Evolutionary conservation across 164 flowering plant genomes (phyloP), one percentile per base, ranked within the genome.

Genomic region (Vitis cinerea): DNA sequence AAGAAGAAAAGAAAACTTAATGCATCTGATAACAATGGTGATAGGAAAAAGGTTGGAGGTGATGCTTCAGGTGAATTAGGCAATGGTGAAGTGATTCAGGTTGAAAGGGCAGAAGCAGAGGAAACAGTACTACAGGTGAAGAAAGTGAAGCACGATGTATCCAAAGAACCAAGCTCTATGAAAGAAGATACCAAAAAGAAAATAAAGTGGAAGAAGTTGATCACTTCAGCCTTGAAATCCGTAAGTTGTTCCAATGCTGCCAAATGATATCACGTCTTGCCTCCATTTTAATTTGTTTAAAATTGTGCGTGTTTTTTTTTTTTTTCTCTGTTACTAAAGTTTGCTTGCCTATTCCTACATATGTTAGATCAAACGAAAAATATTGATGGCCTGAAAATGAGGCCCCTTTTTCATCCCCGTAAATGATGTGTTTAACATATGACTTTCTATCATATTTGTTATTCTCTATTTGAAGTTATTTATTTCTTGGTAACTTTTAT

Each of bases 171-270:
- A 62, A 69, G 31, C 30, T 5, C 67, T 56, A 10, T 58, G 3
- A 57, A 76, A 55, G 80, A 77, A 48, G 72, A 65, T 56, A 19
- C 11, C 3, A 69, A 70, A 29, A 79, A 75, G 79, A 84, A 85
- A 62, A 81, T 90, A 66, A 91, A 93, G 72, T 93, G 94, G 99
- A 95, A 90, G 81, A 95, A 91, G 82, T 63, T 93, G 74, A 91
- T 95, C 51, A 76, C 79, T 27, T 79, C 91, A 61, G 67, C 82
- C 67, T 76, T 95, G 74, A 90, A 86, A 87, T 81, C 86, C 58
- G 99, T 95, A 87, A 2, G 83, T 55, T 37, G 27, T 66, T 61
- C 49, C 29, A 60, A 15, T 12, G 11, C 9, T 48, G 3, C 31
- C 49, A 30, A 15, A 6, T 9, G 27, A 13, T 44, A 61, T 8